These are phyloP conservation scores for Fusarium armeniacum DNA, from an alignment of 2,329 filamentous ascomycete species.

Conservation along the genomic window DNA sequence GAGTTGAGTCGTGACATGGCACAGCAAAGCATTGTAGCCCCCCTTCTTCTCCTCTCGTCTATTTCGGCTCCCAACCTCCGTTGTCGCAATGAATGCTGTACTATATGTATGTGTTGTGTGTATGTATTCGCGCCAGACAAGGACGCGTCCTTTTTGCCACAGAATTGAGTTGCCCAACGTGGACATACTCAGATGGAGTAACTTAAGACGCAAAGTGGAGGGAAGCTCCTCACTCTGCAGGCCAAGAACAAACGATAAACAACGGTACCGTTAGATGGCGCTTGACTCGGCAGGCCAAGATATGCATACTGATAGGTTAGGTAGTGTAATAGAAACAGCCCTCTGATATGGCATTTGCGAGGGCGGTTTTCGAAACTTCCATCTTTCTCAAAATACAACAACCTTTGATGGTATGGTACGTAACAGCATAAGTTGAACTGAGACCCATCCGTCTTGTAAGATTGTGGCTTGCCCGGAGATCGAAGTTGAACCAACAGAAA, in stretches of 20 bases:
- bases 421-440: slow-evolving; percentile 14
- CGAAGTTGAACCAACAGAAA: slow-evolving; percentile 21
- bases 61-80: slow-evolving; percentile 30
- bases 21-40: slow-evolving; percentile 19
- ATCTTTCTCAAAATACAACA: slow-evolving; percentile 7
- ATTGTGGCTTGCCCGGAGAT: slow-evolving; percentile 27
- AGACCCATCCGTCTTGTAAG: slow-evolving; percentile 14
- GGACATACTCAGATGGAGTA: slow-evolving; percentile 29
- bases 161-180: slow-evolving; percentile 19
- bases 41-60: slow-evolving; percentile 17
- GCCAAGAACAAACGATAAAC: slow-evolving; percentile 8
- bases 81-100: slow-evolving; percentile 1
- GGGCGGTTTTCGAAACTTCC: slow-evolving; percentile 6
- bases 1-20: slow-evolving; percentile 28
- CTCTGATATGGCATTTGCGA: slow-evolving; percentile 1
- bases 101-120: background rate
- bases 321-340: background rate
- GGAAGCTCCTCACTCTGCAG: slow-evolving; percentile 10
- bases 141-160: slow-evolving; percentile 37
- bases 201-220: slow-evolving; percentile 19
- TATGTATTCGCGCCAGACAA: slow-evolving; percentile 8
- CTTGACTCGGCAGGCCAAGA: slow-evolving; percentile 21
- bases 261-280: slow-evolving; percentile 14
- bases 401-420: background rate
- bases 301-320: background rate